Evolutionary conservation across 768 basidiomycete genomes (phyloP).

Genomic region (Phlebiopsis gigantea): DNA sequence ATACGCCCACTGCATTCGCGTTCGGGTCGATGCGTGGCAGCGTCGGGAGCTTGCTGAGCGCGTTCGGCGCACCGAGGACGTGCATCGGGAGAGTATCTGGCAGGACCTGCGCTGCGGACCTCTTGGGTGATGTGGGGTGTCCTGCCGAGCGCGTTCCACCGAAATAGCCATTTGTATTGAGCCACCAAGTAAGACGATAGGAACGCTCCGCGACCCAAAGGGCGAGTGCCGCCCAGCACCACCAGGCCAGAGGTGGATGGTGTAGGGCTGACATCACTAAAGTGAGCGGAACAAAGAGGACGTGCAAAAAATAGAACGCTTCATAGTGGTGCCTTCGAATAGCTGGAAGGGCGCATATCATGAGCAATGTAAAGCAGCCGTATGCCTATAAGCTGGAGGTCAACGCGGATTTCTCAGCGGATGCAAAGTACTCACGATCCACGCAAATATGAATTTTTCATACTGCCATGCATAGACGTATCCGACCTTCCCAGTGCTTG

Average conservation of each 20-base stretch:
- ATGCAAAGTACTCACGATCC: conserved; percentile 35
- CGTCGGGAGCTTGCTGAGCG: conserved; percentile 2
- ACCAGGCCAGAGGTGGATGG: conserved; percentile 60
- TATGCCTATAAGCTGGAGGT: conserved; percentile 48
- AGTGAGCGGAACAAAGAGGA: conserved; percentile 58
- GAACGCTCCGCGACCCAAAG: conserved; percentile 62
- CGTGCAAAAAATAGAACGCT: conserved; percentile 60
- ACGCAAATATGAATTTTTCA: conserved; percentile 57
- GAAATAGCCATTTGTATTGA: conserved; percentile 55
- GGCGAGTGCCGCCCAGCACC: conserved; percentile 59
- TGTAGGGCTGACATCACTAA: conserved; percentile 60
- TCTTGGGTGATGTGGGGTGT: conserved; percentile 1
- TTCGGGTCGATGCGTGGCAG: conserved; percentile 12
- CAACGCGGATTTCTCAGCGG: not conserved
- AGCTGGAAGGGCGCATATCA: conserved; percentile 43
- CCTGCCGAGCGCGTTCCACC: conserved; percentile 18
- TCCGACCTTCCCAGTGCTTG: conserved; percentile 35
- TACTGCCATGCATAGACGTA: conserved; percentile 54
- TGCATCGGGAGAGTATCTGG: conserved; percentile 12
- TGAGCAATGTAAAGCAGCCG: conserved; percentile 45
- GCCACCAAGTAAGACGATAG: conserved; percentile 49
- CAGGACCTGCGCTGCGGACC: not conserved
- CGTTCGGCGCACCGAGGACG: conserved; percentile 2
- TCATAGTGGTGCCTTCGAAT: conserved; percentile 54
- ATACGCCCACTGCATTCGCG: not conserved